Conservation (phyloP, 164 flowering plant species). For the Brasenia schreberi region DNA sequence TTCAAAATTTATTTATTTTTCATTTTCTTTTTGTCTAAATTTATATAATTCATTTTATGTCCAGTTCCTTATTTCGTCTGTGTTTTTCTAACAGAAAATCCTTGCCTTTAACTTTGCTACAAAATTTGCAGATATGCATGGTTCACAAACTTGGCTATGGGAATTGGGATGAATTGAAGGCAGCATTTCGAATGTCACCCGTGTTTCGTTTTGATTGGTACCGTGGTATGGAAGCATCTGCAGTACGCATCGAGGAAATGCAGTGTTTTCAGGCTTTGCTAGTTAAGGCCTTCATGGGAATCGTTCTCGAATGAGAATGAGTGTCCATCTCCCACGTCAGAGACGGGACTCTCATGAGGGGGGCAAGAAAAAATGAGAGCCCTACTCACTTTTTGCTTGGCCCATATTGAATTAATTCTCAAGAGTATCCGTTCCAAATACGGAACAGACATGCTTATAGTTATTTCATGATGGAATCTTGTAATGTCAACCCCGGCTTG, state of each 20-base stretch:
- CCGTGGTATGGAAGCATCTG: no score
- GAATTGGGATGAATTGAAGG: constrained; percentile 98
- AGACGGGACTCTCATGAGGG: no score
- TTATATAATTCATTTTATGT: not conserved
- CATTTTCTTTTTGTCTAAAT: no score
- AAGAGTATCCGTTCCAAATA: not conserved
- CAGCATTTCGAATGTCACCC: constrained; percentile 91
- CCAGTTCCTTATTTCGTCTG: no score
- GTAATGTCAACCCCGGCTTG: not conserved
- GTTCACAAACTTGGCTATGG: constrained; percentile 98
- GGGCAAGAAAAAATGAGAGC: no score
- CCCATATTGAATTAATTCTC: no score
- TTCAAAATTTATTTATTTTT: not conserved
- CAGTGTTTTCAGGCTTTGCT: no score
- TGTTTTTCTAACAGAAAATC: no score
- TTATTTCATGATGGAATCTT: not conserved
- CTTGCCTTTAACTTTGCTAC: not conserved
- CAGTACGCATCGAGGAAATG: not conserved
- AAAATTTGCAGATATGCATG: constrained; percentile 70
- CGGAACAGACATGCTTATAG: not conserved
- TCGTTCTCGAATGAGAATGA: no score
- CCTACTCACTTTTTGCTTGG: not conserved
- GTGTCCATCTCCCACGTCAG: no score
- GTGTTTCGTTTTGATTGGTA: constrained; percentile 96
- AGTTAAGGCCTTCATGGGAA: no score